Evolutionary conservation across 345 rosid genomes (phyloP).

Genomic region (Euphorbia peplus): DNA sequence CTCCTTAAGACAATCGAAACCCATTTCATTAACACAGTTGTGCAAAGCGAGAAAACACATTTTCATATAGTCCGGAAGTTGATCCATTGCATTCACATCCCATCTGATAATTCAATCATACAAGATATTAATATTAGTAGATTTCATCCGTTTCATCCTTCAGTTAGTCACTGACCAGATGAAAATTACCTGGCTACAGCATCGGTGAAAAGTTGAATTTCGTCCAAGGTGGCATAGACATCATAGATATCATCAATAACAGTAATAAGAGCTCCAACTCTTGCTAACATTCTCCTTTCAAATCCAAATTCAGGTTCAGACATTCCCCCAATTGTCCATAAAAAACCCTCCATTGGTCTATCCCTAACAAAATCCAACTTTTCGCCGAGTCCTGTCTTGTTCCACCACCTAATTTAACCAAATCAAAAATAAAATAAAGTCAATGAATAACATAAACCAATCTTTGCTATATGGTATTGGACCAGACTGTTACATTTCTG

Average conservation of each 20-base stretch:
- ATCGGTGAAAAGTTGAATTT: slow-evolving; percentile 30
- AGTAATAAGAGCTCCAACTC: slow-evolving; percentile 20
- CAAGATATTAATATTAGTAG: too few relatives aligned
- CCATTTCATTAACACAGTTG: slow-evolving; percentile 34
- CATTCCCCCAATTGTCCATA: slow-evolving; percentile 30
- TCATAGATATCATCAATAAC: slow-evolving; percentile 43
- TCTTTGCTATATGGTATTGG: too few relatives aligned
- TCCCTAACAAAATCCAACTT: slow-evolving; percentile 37
- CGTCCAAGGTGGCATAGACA: slow-evolving; percentile 39
- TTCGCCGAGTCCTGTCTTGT: slow-evolving; percentile 21
- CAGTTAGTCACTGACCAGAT: too few relatives aligned
- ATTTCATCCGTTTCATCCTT: too few relatives aligned
- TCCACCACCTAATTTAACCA: slow-evolving; percentile 40
- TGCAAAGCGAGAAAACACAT: slow-evolving; percentile 33
- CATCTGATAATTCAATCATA: slow-evolving; percentile 25
- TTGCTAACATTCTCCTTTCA: slow-evolving; percentile 28
- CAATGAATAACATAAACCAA: too few relatives aligned
- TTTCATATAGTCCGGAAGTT: slow-evolving; percentile 50
- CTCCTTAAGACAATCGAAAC: slow-evolving; percentile 27
- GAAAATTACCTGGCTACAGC: slow-evolving; percentile 19
- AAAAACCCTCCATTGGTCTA: slow-evolving; percentile 34
- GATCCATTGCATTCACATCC: slow-evolving; percentile 31
- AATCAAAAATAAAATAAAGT: too few relatives aligned
- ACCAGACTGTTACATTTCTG: too few relatives aligned
- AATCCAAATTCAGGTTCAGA: slow-evolving; percentile 27